Percentiles rank a stretch among this genome's conserved stretches.
Conservation (phyloP, 805 yeast species). For the Metschnikowia corniflorae region DNA sequence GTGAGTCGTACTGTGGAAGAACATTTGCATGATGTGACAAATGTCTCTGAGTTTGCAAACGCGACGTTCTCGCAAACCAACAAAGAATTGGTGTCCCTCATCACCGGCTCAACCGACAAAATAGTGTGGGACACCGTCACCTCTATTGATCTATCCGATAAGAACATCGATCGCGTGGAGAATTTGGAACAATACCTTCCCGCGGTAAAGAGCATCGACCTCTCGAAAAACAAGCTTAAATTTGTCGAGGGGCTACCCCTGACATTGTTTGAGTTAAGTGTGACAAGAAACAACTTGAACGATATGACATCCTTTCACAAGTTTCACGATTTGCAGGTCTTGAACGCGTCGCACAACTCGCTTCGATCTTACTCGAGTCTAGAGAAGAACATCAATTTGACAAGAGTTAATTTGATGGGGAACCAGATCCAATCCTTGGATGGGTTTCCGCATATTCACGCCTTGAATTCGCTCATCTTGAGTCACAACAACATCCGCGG, state of each 20-base stretch:
- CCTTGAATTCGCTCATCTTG: slow-evolving; percentile 39
- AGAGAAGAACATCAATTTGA: slow-evolving; percentile 38
- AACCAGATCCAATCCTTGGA: slow-evolving; percentile 35
- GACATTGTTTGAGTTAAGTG: slow-evolving; percentile 33
- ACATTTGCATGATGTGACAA: slow-evolving; percentile 34
- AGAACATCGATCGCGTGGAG: slow-evolving; percentile 37
- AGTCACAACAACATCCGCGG: slow-evolving; percentile 42
- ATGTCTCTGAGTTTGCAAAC: slow-evolving; percentile 40
- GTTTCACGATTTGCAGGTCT: slow-evolving; percentile 38
- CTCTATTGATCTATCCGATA: slow-evolving; percentile 33
- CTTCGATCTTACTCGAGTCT: slow-evolving; percentile 37
- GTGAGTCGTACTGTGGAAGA: slow-evolving; percentile 9
- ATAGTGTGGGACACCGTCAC: slow-evolving; percentile 42
- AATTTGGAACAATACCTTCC: slow-evolving; percentile 47
- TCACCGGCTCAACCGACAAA: slow-evolving; percentile 36
- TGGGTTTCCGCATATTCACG: slow-evolving; percentile 37
- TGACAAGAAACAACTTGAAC: slow-evolving; percentile 38
- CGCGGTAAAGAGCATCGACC: slow-evolving; percentile 34
- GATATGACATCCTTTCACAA: slow-evolving; percentile 40
- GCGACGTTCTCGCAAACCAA: slow-evolving; percentile 48
- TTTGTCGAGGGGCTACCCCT: slow-evolving; percentile 47
- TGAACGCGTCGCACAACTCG: slow-evolving; percentile 39
- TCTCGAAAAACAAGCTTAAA: slow-evolving; percentile 40
- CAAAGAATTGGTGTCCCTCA: slow-evolving; percentile 40
- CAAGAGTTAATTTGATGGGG: slow-evolving; percentile 34